Evolutionary conservation across 768 basidiomycete genomes (phyloP), one percentile per base, ranked within the genome.

Genomic region (Serpula lacrymans): DNA sequence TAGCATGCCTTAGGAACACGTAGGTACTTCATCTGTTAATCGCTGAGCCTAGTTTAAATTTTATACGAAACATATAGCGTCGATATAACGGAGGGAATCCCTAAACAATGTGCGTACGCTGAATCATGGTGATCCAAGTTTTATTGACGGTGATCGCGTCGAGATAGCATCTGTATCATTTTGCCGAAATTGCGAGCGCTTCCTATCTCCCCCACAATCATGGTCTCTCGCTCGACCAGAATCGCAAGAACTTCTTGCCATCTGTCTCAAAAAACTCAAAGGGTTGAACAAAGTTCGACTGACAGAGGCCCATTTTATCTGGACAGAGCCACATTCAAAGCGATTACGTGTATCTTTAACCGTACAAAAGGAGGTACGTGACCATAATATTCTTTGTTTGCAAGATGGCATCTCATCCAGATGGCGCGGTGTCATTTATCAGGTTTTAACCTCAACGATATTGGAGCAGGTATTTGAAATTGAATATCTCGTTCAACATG

Each of bases 311-410:
- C 89, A 92, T 48, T 98, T 98, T 62, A 91, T 98, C 55, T 99
- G 96, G 96, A 99, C 96, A 16, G 96, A 99, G 58, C 96, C 96
- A 3, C 95, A 99, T 66, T 93, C 89, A 27, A 93, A 94, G 57
- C 78, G 96, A 26, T 62, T 98, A 47, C 78, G 91, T 34, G 82
- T 99, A 41, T 95, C 95, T 39, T 68, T 99, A 53, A 96, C 95
- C 0, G 93, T 99, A 47, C 96, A 99, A 68, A 99, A 99, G 71
- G 96, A 98, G 75, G 92, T 92, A 33, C 18, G 80, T 58, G 11
- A 12, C 20, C 8, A 24, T 10, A 16, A 8, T 21, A 20, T 11
- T 14, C 2, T 32, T 18, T 26, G 24, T 13, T 24, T 6, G 10
- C 6, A 16, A 9, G 18, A 39, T 27, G 7, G 22, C 18, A 37